Evolutionary conservation across 495 filamentous ascomycete genomes (phyloP).

Genomic region (Podospora conica): DNA sequence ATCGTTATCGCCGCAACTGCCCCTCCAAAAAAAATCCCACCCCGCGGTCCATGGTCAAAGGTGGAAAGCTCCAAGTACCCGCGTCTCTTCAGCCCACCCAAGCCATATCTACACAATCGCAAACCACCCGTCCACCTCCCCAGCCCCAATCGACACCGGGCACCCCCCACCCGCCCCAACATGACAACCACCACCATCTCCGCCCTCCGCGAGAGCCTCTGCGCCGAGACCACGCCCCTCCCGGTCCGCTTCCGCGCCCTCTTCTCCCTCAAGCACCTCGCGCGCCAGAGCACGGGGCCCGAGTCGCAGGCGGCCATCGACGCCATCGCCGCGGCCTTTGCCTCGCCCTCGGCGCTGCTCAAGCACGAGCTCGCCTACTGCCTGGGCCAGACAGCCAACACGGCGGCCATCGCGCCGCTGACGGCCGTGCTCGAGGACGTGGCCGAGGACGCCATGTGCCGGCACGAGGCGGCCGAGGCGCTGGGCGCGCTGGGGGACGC

Average conservation of each 20-base stretch:
- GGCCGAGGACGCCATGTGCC: slow-evolving; percentile 84
- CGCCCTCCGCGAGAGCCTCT: slow-evolving; percentile 68
- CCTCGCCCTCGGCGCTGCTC: slow-evolving; percentile 75
- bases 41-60: slow-evolving; percentile 1
- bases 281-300: slow-evolving; percentile 56
- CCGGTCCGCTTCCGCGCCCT: slow-evolving; percentile 91
- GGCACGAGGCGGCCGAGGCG: slow-evolving; percentile 95
- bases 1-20: neutral
- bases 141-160: neutral
- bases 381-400: slow-evolving; percentile 80
- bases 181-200: slow-evolving; percentile 35
- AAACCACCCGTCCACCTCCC: neutral
- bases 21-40: slow-evolving; percentile 9
- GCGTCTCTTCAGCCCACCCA: neutral
- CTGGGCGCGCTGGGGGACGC: slow-evolving; percentile 78
- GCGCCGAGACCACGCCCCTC: slow-evolving; percentile 71
- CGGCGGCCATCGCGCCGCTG: slow-evolving; percentile 65
- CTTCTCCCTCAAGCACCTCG: slow-evolving; percentile 94
- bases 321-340: slow-evolving; percentile 84
- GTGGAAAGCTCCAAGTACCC: neutral
- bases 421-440: slow-evolving; percentile 70
- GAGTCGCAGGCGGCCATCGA: slow-evolving; percentile 71
- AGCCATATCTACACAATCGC: neutral
- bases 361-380: slow-evolving; percentile 98
- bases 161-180: neutral